Evolutionary conservation across 768 basidiomycete genomes (phyloP).

Genomic region (Trametes meyenii): DNA sequence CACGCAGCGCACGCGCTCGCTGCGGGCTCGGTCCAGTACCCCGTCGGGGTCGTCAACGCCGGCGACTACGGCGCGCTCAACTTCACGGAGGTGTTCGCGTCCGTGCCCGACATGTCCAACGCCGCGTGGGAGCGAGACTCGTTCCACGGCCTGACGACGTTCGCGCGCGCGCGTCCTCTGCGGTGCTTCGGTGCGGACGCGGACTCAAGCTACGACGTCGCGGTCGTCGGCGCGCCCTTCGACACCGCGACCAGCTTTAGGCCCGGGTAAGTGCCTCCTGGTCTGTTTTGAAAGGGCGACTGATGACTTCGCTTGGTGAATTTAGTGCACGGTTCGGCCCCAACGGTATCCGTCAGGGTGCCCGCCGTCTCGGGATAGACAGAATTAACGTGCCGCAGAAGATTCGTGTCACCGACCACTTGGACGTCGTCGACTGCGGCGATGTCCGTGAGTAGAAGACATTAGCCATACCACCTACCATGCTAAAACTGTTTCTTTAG

Average conservation of each 20-base stretch:
- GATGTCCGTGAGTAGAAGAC: constrained; percentile 32
- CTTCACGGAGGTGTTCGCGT: constrained; percentile 19
- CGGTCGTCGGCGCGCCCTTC: constrained; percentile 36
- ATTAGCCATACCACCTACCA: neutral
- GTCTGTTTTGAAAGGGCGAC: neutral
- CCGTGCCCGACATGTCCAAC: constrained; percentile 17
- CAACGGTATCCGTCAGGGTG: constrained; percentile 38
- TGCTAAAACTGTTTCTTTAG: neutral
- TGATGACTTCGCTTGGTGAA: neutral
- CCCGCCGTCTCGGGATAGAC: constrained; percentile 33
- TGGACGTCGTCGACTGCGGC: constrained; percentile 37
- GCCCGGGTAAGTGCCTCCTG: constrained; percentile 31
- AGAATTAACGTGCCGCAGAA: constrained; percentile 36
- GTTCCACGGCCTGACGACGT: constrained; percentile 36
- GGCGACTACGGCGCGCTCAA: constrained; percentile 11
- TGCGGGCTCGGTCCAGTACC: constrained; percentile 11
- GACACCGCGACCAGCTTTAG: constrained; percentile 38
- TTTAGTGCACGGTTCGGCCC: constrained; percentile 36
- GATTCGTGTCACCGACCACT: constrained; percentile 30
- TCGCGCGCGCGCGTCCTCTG: constrained; percentile 30
- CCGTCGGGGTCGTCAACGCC: constrained; percentile 13
- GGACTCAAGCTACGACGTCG: constrained; percentile 32
- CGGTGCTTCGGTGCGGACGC: constrained; percentile 35
- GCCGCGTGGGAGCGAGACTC: constrained; percentile 22
- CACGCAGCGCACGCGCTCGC: constrained; percentile 9